A percentile compares a stretch with the other conserved stretches of the same genome.
phyloP scores from a whole-genome alignment of 768 basidiomycete species.

The Erythrobasidium yunnanense region DNA sequence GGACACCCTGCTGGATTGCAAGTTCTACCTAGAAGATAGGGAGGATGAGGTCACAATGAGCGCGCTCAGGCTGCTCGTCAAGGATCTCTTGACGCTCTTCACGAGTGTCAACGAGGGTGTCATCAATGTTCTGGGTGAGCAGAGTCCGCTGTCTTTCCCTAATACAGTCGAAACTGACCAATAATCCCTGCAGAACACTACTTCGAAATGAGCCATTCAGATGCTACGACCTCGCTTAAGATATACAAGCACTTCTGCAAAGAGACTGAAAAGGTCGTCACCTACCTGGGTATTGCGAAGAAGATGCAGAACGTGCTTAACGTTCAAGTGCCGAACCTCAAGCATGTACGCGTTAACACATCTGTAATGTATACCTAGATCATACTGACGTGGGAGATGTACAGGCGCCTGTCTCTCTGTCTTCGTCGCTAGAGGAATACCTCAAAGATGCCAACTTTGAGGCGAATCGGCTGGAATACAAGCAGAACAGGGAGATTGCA shows the following conservation, averaged over 20 bases:
- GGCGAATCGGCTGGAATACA: conserved; percentile 86
- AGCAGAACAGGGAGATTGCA: conserved; percentile 58
- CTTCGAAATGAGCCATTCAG: conserved; percentile 94
- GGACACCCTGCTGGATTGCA: conserved; percentile 72
- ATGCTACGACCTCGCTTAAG: conserved; percentile 68
- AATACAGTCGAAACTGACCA: neutral
- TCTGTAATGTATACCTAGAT: neutral
- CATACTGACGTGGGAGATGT: neutral
- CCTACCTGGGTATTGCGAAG: conserved; percentile 80
- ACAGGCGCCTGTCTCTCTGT: conserved; percentile 89
- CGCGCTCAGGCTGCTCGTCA: conserved; percentile 84
- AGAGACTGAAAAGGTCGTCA: conserved; percentile 78
- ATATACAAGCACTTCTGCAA: conserved; percentile 91
- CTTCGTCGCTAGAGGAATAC: conserved; percentile 85
- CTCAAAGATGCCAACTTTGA: conserved; percentile 94
- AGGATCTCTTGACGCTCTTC: conserved; percentile 87
- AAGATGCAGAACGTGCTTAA: conserved; percentile 87
- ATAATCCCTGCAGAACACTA: conserved; percentile 58
- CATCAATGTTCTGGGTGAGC: conserved; percentile 48
- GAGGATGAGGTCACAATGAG: conserved; percentile 82
- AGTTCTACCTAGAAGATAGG: conserved; percentile 89
- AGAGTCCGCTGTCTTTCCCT: neutral
- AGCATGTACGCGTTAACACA: conserved; percentile 53
- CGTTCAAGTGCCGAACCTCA: conserved; percentile 84
- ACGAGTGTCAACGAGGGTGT: conserved; percentile 93